phyloP scores from a whole-genome alignment of 31 red algal genomes.

The Odonthalia washingtoniensis region DNA sequence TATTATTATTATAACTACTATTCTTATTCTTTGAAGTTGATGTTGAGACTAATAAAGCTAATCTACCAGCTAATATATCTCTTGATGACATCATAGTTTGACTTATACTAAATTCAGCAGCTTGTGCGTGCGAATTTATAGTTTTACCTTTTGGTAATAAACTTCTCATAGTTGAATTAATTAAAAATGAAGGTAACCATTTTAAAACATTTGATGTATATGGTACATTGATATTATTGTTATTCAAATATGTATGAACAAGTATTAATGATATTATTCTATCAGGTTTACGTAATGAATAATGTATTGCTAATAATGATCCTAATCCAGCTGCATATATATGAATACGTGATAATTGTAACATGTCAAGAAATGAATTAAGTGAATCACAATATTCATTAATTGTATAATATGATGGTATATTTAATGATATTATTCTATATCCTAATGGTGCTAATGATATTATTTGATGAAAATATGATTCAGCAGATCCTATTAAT shows the following conservation, averaged over 20 bases:
- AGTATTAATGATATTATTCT: conserved; percentile 81
- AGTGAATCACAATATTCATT: conserved; percentile 81
- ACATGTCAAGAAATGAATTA: conserved; percentile 83
- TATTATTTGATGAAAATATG: conserved; percentile 81
- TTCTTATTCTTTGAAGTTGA: conserved; percentile 50
- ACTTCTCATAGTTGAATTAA: conserved; percentile 64
- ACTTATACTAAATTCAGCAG: conserved; percentile 78
- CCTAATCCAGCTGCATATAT: conserved; percentile 92
- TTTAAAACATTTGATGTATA: conserved; percentile 69
- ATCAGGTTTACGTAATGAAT: conserved; percentile 67
- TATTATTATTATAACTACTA: no score
- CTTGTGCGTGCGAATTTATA: conserved; percentile 59
- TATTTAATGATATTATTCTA: conserved; percentile 77
- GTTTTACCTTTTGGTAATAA: conserved; percentile 77
- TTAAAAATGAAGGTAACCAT: conserved; percentile 89
- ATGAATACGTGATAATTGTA: conserved; percentile 70
- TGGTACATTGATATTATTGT: conserved; percentile 58
- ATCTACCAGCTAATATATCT: conserved; percentile 74
- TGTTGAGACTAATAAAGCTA: conserved; percentile 58
- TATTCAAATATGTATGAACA: conserved; percentile 78
- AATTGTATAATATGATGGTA: conserved; percentile 78
- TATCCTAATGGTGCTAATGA: conserved; percentile 76
- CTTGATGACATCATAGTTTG: conserved; percentile 53
- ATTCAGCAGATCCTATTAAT: conserved; percentile 83
- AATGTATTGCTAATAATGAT: conserved; percentile 83